A percentile compares a stretch with the other conserved stretches of the same genome.
Conservation (phyloP, 768 basidiomycete species). For the Mycena capillaripes region DNA sequence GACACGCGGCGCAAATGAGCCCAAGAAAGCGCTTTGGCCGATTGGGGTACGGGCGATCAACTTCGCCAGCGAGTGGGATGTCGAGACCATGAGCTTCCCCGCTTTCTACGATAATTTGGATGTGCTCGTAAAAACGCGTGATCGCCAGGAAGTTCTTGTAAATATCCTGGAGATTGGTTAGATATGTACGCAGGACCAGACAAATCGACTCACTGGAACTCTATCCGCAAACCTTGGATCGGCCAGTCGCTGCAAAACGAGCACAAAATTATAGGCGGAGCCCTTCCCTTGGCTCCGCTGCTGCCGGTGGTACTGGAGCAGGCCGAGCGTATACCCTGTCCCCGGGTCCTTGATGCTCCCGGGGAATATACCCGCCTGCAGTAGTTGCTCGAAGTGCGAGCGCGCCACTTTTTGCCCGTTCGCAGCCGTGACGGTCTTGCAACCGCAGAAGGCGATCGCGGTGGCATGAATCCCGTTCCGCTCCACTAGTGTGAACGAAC, state of each 20-base stretch:
- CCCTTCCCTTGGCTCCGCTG: constrained; percentile 20
- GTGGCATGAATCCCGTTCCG: constrained; percentile 32
- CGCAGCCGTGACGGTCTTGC: no score
- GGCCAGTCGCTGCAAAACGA: constrained; percentile 17
- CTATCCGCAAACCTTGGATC: constrained; percentile 17
- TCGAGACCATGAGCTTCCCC: constrained; percentile 11
- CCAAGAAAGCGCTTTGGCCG: constrained; percentile 3
- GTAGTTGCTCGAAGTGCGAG: constrained; percentile 21
- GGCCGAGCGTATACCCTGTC: constrained; percentile 18
- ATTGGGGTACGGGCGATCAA: constrained; percentile 15
- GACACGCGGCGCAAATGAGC: constrained; percentile 13
- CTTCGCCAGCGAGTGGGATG: constrained; percentile 7
- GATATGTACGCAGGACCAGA: no score
- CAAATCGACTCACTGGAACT: constrained; percentile 18
- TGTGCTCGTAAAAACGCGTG: constrained; percentile 5
- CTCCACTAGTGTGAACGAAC: constrained; percentile 29
- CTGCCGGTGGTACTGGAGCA: constrained; percentile 20
- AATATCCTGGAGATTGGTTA: constrained; percentile 7
- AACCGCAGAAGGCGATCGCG: constrained; percentile 23
- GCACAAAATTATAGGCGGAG: constrained; percentile 25
- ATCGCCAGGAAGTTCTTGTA: constrained; percentile 22
- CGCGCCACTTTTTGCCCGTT: neutral
- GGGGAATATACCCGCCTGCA: constrained; percentile 26
- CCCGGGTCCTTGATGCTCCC: constrained; percentile 19
- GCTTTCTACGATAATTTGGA: constrained; percentile 5